Evolutionary conservation across 257 asterid species (phyloP).

Genomic region (Plantago major): DNA sequence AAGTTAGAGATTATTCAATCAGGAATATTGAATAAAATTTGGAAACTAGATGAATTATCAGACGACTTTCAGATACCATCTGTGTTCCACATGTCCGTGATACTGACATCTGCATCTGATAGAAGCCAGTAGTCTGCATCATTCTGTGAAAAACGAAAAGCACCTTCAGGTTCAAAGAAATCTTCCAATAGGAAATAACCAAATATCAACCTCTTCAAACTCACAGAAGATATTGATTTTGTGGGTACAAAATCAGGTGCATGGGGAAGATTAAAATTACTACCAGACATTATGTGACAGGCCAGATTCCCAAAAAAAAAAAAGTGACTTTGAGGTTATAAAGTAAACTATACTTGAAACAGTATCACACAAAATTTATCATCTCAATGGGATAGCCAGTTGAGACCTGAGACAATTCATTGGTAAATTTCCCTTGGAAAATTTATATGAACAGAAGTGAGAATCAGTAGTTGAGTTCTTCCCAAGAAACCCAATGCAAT

Average conservation of each 20-base stretch:
- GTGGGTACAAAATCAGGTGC: too few species aligned
- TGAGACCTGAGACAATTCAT: too few species aligned
- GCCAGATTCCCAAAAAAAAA: neutral
- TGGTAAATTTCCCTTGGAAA: neutral
- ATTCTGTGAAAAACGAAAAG: constrained; percentile 42
- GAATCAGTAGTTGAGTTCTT: neutral
- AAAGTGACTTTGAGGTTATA: constrained; percentile 1
- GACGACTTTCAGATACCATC: constrained; percentile 47
- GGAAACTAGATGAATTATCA: constrained; percentile 6
- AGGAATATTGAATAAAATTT: neutral
- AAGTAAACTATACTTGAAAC: constrained; percentile 2
- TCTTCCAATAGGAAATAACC: constrained; percentile 9
- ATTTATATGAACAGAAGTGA: too few species aligned
- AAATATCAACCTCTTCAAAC: neutral
- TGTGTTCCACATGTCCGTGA: constrained; percentile 91
- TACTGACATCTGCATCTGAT: constrained; percentile 79
- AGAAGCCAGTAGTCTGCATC: constrained; percentile 89
- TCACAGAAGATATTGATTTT: too few species aligned
- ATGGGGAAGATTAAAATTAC: neutral
- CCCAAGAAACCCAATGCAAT: too few species aligned
- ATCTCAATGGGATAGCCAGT: too few species aligned
- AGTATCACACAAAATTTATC: neutral
- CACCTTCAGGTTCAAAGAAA: constrained; percentile 18
- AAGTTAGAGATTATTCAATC: constrained; percentile 13
- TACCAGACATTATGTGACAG: neutral